A percentile compares a stretch with the other conserved stretches of the same genome.
phyloP scores from a whole-genome alignment of 352 stramenopile genomes.

The Pythium myriotylum region DNA sequence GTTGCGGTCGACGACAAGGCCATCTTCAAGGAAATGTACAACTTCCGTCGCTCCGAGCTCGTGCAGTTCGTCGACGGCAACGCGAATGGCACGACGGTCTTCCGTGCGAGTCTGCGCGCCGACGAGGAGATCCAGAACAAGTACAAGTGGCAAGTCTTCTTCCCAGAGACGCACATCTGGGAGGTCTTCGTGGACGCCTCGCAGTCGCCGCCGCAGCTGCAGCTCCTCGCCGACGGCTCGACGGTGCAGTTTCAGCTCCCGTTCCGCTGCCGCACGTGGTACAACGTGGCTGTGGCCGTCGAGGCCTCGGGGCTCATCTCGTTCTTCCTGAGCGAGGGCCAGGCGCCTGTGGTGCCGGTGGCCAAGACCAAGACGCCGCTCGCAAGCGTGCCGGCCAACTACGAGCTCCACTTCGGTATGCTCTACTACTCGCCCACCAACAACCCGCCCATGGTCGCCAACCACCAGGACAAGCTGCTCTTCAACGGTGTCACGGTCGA shows the following conservation, averaged over 20 bases:
- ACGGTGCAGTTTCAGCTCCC: constrained; percentile 5
- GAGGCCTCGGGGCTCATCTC: constrained; percentile 10
- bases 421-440: constrained; percentile 11
- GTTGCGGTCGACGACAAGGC: constrained; percentile 35
- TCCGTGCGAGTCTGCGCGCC: constrained; percentile 27
- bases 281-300: constrained; percentile 12
- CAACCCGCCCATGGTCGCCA: constrained; percentile 9
- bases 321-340: constrained; percentile 12
- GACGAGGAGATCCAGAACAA: constrained; percentile 18
- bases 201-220: constrained; percentile 14
- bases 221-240: constrained; percentile 7
- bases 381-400: constrained; percentile 11
- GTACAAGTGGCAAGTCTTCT: constrained; percentile 16
- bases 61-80: constrained; percentile 37
- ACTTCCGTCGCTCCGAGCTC: constrained; percentile 36
- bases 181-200: constrained; percentile 14
- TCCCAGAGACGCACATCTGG: constrained; percentile 9
- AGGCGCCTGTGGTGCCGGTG: constrained; percentile 4
- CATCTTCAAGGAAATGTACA: constrained; percentile 30
- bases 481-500: constrained; percentile 13
- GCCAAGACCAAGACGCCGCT: constrained; percentile 14
- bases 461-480: constrained; percentile 15
- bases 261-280: constrained; percentile 16
- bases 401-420: constrained; percentile 20
- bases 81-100: constrained; percentile 34